Evolutionary conservation across 2,329 filamentous ascomycete species (phyloP), one percentile per base, ranked within the genome.

Genomic region (Nemania abortiva): DNA sequence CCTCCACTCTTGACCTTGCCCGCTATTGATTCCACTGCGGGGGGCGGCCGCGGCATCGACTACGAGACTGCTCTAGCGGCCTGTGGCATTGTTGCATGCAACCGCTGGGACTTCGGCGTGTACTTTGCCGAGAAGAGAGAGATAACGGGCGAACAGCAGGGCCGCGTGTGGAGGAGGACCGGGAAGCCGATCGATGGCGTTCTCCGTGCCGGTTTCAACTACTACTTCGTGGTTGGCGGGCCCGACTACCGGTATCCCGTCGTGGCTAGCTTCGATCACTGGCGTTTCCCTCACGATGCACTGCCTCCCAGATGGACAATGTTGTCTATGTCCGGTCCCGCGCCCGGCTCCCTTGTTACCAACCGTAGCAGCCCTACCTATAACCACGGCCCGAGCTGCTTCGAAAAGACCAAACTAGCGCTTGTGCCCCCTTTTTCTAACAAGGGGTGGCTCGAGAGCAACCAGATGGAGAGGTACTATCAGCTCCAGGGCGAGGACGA

Each of bases 231-330:
- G 15, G 58, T 66, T 42, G 64, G 52, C 42, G 18, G 18, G 0
- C 39, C 49, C 1, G 10, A 31, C 1, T 2, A 57, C 15, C n/a
- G 49, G 11, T 66, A 63, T 31, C 64, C 64, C 11, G 64, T 66
- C 22, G 64, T 66, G 10, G 39, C 58, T 11, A 52, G 39, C 42
- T 66, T 66, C 52, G 39, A 66, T 29, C 64, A 66, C n/a, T 66
- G 64, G 64, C 64, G 64, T 29, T 66, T 66, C 50, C 64, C 64
- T 13, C 64, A 66, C 58, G 31, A n/a, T 22, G 29, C 18, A 13
- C 58, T 66, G 6, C 64, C 64, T 31, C 11, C 22, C 6, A 10
- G 2, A 29, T 66, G 64, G 64, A 42, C 37, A 1, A 22, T 6
- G 4, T 15, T 66, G n/a, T 29, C 24, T 13, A 1, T 15, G 1